phyloP scores from a whole-genome alignment of 768 basidiomycete genomes.

The Agaricus sinodeliciosus region DNA sequence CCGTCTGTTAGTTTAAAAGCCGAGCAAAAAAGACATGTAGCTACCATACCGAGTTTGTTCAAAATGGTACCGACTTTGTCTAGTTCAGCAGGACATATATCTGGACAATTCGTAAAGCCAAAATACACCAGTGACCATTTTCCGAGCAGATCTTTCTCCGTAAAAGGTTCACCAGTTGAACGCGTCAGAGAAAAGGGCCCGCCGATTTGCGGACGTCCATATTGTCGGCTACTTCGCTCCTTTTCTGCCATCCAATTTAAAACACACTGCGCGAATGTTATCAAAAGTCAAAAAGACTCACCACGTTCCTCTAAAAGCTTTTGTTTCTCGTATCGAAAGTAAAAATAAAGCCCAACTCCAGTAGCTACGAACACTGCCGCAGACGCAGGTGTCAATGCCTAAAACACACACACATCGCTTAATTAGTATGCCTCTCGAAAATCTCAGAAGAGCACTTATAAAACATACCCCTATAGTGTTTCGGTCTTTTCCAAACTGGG shows the following conservation, averaged over 20 bases:
- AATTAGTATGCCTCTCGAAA: neutral
- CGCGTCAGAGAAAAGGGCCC: conserved; percentile 80
- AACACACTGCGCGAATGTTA: neutral
- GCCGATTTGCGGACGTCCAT: conserved; percentile 85
- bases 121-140: conserved; percentile 94
- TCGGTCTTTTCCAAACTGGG: conserved; percentile 1
- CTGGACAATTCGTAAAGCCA: conserved; percentile 99
- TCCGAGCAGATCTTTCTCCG: conserved; percentile 77
- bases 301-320: conserved; percentile 72
- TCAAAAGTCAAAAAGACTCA: conserved; percentile 26
- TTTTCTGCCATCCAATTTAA: conserved; percentile 42
- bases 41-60: conserved; percentile 55
- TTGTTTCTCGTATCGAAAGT: conserved; percentile 85
- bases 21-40: conserved; percentile 3
- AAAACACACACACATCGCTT: neutral
- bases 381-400: conserved; percentile 92
- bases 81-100: conserved; percentile 96
- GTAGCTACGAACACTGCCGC: conserved; percentile 81
- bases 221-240: conserved; percentile 63
- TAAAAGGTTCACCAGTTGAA: conserved; percentile 64
- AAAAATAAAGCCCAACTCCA: conserved; percentile 76
- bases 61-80: conserved; percentile 88
- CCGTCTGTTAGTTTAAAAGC: neutral
- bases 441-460: neutral
- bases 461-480: conserved; percentile 7